phyloP scores from a whole-genome alignment of 495 filamentous ascomycete genomes.

The Aspergillus bridgeri region DNA sequence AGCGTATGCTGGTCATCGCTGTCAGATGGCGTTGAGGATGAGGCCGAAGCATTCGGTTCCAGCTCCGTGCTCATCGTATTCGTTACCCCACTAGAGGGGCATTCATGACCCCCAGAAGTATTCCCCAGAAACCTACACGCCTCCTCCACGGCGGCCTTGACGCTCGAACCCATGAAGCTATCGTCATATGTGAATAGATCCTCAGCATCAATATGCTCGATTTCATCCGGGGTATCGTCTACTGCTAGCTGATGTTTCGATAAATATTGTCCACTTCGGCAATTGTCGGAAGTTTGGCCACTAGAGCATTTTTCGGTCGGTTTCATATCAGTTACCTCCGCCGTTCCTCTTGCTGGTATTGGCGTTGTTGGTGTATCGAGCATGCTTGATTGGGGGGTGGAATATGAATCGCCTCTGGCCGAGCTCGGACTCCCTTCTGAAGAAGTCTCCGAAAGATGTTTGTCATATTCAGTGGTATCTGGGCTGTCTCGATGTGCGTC shows the following conservation, averaged over 20 bases:
- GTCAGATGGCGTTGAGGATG: neutral
- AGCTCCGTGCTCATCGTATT: neutral
- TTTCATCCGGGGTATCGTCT: neutral
- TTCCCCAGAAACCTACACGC: neutral
- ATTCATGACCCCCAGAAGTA: neutral
- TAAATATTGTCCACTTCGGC: constrained; percentile 1
- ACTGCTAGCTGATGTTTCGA: neutral
- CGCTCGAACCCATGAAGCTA: neutral
- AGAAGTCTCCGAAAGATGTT: neutral
- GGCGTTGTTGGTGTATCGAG: neutral
- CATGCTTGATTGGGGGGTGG: neutral
- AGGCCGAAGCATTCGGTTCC: neutral
- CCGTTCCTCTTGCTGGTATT: neutral
- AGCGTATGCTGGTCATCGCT: neutral
- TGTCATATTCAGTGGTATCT: neutral
- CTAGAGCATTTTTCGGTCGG: neutral
- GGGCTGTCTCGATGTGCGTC: neutral
- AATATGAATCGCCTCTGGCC: neutral
- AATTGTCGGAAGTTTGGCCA: neutral
- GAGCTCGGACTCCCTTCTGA: neutral
- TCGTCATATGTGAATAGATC: neutral
- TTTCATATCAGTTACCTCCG: neutral
- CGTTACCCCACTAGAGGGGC: neutral
- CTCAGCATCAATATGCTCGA: neutral
- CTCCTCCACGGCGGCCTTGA: neutral